Evolutionary conservation across 768 basidiomycete species (phyloP), one percentile per base, ranked within the genome.

Genomic region (Termitomyces sp.): DNA sequence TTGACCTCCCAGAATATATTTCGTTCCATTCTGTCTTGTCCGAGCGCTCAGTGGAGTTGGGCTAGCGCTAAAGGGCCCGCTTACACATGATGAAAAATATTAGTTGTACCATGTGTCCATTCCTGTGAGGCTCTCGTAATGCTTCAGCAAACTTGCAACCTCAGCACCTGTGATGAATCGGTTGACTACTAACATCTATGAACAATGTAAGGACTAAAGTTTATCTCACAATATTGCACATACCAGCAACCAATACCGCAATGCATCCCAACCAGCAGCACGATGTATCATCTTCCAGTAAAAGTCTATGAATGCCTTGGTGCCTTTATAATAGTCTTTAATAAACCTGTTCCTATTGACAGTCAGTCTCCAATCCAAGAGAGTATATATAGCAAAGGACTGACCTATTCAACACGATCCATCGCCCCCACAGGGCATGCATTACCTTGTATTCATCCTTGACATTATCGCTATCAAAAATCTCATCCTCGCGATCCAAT

Each of bases 371-470:
- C 15, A 45, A 44, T 54, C 12, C 36, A 31, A 20, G 37, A 9
- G 37, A 42, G 54, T 8, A 57, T 18, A 54, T 6, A 58, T 16
- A 42, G 51, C n/a, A 37, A 22, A 15, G 2, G 30, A 46, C 75
- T 52, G 51, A 86, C 87, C 82, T 72, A 65, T 88, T 79, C 34
- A 85, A 67, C 53, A 85, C 70, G 3, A 91, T 88, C 89, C 89
- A 92, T 54, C 91, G 68, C 13, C 75, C 82, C 90, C 90, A 92
- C 13, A 92, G 71, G 6, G 89, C 88, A 57, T 84, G 82, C 76
- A 93, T 87, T 7, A 91, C 84, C 68, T 92, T 93, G 58, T 88
- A 83, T 61, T 91, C 88, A 58, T 90, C 89, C 42, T 76, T 75
- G 12, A 91, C 75, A 65, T 91, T 85, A 60, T 89, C 86, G 47